A percentile compares a stretch with the other conserved stretches of the same genome.
phyloP scores from a whole-genome alignment of 768 basidiomycete species.

The Termitomyces sp. region DNA sequence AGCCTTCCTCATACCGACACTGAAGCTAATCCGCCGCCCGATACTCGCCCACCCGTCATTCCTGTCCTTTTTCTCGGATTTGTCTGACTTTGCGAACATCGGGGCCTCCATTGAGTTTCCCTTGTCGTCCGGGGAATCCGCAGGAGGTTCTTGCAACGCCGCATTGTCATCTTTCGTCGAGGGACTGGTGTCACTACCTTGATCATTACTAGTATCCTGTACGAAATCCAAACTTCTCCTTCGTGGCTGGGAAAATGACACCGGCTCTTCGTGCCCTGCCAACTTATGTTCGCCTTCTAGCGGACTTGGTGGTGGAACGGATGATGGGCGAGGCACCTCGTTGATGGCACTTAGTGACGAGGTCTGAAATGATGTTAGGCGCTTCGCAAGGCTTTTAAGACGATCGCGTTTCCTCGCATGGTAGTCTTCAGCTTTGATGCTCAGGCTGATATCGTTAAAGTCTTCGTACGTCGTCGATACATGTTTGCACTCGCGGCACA shows the following conservation, averaged over 20 bases:
- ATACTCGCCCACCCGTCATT: slow-evolving; percentile 58
- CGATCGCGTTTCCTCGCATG: slow-evolving; percentile 73
- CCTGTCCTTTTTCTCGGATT: slow-evolving; percentile 28
- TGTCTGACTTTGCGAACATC: slow-evolving; percentile 27
- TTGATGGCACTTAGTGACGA: slow-evolving; percentile 6
- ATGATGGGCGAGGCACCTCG: slow-evolving; percentile 47
- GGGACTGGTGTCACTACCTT: slow-evolving; percentile 11
- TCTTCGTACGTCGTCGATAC: slow-evolving; percentile 91
- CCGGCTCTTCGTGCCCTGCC: slow-evolving; percentile 31
- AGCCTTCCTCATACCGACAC: slow-evolving; percentile 43
- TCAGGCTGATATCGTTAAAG: slow-evolving; percentile 90
- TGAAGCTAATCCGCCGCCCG: slow-evolving; percentile 57
- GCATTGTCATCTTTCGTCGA: slow-evolving; percentile 23
- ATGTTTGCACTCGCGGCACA: slow-evolving; percentile 92
- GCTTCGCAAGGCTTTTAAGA: slow-evolving; percentile 69
- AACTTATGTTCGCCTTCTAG: slow-evolving; percentile 21
- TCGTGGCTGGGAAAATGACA: slow-evolving; percentile 31
- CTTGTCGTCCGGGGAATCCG: slow-evolving; percentile 9
- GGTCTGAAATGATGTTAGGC: slow-evolving; percentile 40
- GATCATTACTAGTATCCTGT: slow-evolving; percentile 14
- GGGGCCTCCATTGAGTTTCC: slow-evolving; percentile 32
- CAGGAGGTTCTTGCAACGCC: neutral
- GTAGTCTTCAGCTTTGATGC: slow-evolving; percentile 82
- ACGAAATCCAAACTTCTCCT: slow-evolving; percentile 41
- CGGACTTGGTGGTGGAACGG: slow-evolving; percentile 52